Base-by-base conservation (phyloP, 768 basidiomycete species). In the Inosperma sp. region DNA sequence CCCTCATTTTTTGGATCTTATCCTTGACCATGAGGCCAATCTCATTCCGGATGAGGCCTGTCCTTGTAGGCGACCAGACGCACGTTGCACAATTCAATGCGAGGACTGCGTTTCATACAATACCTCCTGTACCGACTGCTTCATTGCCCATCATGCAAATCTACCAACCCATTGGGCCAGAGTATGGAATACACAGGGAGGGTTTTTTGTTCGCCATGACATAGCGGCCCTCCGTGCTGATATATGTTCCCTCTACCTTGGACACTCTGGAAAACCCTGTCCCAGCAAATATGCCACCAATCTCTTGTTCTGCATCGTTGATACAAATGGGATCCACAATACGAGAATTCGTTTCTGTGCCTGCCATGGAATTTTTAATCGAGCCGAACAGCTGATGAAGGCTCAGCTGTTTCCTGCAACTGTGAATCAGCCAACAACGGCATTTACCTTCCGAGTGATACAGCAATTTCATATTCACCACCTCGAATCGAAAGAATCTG, bases 391-490 rank as follows among this genome's bases (percentile, higher is more conserved):
- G 27, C 59, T 69, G 10, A 46, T 64, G n/a, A 33, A 55, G 2
- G 41, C 51, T 7, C 10, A 59, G 2, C 39, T 69, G 1, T 66
- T 68, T 48, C 68, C 66, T 30, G 62, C 65, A 0, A 65, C 63
- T 0, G 43, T 60, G 9, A 43, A 27, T 2, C 50, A 53, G 2
- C 65, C 65, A 0, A 51, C 42, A 1, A 61, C 54, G 7, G 68
- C 64, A 0, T 67, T 66, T 42, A 64, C 63, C 0, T 51, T 65
- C 30, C 26, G 43, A 6, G 47, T 63, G 19, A 49, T 67, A 2
- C 53, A 60, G 3, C 33, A 56, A 9, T 65, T 64, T 42, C 62
- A 66, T 21, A 7, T 67, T 0, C 59, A 59, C 13, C 52, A 61
- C 34, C 51, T 62, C 2, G 61, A 61, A 34, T 60, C 60, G 0